A percentile compares a stretch with the other conserved stretches of the same genome.
Evolutionary conservation across 2,329 filamentous ascomycete genomes (phyloP).

Genomic region (Aspergillus hortae): DNA sequence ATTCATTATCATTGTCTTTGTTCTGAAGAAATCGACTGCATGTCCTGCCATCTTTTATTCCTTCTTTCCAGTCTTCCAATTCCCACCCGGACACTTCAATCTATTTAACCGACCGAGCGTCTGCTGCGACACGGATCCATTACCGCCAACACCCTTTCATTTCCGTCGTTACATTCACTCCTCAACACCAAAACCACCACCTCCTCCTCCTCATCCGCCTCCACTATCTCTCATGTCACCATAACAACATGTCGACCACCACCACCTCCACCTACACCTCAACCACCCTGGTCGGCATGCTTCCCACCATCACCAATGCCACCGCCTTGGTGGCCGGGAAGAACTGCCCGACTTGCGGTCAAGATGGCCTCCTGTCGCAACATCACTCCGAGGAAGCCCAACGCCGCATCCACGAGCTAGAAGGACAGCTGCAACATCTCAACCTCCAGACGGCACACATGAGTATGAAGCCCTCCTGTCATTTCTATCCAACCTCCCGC

Average conservation of each 20-base stretch:
- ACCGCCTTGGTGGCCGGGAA: slow-evolving; percentile 19
- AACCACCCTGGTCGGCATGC: slow-evolving; percentile 30
- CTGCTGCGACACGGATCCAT: slow-evolving; percentile 9
- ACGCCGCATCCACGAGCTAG: slow-evolving; percentile 48
- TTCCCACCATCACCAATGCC: slow-evolving; percentile 26
- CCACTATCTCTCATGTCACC: slow-evolving; percentile 5
- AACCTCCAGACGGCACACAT: slow-evolving; percentile 52
- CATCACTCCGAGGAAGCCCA: slow-evolving; percentile 31
- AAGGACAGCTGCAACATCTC: slow-evolving; percentile 52
- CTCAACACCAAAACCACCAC: neutral
- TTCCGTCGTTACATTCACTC: slow-evolving; percentile 1
- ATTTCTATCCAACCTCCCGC: neutral
- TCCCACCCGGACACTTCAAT: too few species aligned
- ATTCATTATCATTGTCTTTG: too few species aligned
- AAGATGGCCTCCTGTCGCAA: slow-evolving; percentile 21
- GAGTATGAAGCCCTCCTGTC: slow-evolving; percentile 36
- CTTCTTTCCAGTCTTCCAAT: neutral
- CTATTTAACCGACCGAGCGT: slow-evolving; percentile 2
- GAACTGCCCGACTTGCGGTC: slow-evolving; percentile 40
- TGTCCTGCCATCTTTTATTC: too few species aligned
- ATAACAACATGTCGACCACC: slow-evolving; percentile 22
- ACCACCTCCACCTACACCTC: slow-evolving; percentile 23
- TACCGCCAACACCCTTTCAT: slow-evolving; percentile 8
- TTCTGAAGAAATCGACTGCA: too few species aligned
- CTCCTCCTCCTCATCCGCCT: neutral